Conservation (phyloP, 495 filamentous ascomycete genomes). For the Penicillium antarcticum region DNA sequence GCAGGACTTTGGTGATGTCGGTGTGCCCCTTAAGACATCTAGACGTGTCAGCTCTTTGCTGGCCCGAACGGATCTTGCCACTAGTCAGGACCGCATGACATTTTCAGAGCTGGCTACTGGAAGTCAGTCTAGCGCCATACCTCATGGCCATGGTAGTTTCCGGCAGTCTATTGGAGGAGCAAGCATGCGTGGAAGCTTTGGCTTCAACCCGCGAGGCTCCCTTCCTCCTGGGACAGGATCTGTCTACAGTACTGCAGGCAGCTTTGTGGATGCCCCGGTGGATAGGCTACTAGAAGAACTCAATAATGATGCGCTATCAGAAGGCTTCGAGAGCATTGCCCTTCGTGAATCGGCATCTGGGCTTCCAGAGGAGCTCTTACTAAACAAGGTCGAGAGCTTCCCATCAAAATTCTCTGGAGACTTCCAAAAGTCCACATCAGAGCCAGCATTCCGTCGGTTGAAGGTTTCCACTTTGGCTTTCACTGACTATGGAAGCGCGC, state of each 20-base stretch:
- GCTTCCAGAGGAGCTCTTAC: slow-evolving; percentile 67
- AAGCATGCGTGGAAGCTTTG: slow-evolving; percentile 58
- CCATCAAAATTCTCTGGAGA: slow-evolving; percentile 57
- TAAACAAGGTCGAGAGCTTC: slow-evolving; percentile 70
- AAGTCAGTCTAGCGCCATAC: slow-evolving; percentile 42
- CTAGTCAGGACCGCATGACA: slow-evolving; percentile 66
- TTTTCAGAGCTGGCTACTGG: slow-evolving; percentile 66
- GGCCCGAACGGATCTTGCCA: slow-evolving; percentile 84
- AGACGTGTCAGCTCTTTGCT: slow-evolving; percentile 89
- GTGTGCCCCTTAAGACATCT: slow-evolving; percentile 68
- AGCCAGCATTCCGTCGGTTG: slow-evolving; percentile 41
- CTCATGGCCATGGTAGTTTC: slow-evolving; percentile 43
- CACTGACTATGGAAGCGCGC: slow-evolving; percentile 38
- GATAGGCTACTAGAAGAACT: slow-evolving; percentile 74
- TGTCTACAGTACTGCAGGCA: slow-evolving; percentile 44
- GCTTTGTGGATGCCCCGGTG: slow-evolving; percentile 62
- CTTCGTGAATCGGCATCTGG: slow-evolving; percentile 67
- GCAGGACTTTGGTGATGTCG: slow-evolving; percentile 67
- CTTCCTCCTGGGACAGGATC: slow-evolving; percentile 41
- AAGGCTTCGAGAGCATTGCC: slow-evolving; percentile 67
- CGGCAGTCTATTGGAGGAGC: slow-evolving; percentile 75
- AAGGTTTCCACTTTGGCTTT: slow-evolving; percentile 65
- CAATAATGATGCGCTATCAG: slow-evolving; percentile 57
- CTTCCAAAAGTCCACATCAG: slow-evolving; percentile 51
- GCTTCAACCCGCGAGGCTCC: slow-evolving; percentile 43